phyloP scores from a whole-genome alignment of 257 asterid genomes.

The Solanum chilense region DNA sequence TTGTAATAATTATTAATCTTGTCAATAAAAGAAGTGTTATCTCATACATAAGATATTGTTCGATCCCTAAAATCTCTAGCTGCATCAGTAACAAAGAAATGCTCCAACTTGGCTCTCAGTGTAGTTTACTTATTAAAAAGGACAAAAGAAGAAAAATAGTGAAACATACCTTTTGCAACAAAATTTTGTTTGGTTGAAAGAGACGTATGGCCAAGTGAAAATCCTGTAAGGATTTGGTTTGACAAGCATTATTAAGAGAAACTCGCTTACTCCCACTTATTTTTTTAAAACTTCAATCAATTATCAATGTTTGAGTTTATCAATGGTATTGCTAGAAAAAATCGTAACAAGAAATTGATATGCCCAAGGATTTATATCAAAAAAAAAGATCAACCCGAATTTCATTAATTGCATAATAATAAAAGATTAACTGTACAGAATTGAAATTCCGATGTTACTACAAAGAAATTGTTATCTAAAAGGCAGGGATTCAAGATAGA shows the following conservation, averaged over 20 bases:
- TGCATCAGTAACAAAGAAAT: neutral
- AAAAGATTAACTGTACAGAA: neutral
- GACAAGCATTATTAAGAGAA: neutral
- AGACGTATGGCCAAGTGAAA: conserved; percentile 75
- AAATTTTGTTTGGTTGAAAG: conserved; percentile 77
- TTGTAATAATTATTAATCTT: neutral
- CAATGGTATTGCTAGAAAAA: neutral
- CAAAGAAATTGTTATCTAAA: neutral
- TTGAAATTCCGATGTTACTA: neutral
- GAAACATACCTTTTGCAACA: conserved; percentile 76
- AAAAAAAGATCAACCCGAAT: neutral
- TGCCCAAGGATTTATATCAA: neutral
- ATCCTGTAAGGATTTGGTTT: conserved; percentile 50
- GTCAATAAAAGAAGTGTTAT: neutral
- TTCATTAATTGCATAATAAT: neutral
- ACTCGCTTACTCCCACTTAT: conserved; percentile 5
- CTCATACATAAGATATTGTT: neutral
- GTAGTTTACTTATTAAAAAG: neutral
- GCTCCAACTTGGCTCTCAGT: conserved; percentile 7
- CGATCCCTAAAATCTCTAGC: neutral
- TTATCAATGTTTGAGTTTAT: neutral
- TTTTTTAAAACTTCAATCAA: neutral
- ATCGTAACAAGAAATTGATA: neutral
- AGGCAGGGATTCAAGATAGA: neutral
- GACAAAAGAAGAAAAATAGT: conserved; percentile 5